Evolutionary conservation across 2,329 filamentous ascomycete species (phyloP).

Genomic region (Coniochaeta sp.): DNA sequence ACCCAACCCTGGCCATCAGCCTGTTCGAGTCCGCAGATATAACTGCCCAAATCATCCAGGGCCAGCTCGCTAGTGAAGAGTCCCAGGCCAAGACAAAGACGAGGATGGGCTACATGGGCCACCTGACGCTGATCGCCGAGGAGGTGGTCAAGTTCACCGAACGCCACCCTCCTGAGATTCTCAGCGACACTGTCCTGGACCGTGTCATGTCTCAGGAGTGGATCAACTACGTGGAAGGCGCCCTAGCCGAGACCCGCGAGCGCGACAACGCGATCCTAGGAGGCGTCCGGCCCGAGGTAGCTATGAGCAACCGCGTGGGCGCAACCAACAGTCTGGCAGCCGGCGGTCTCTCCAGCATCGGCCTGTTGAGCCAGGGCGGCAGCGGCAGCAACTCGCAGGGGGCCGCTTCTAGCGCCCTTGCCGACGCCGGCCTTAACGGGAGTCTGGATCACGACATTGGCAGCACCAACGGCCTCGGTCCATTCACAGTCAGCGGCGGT

Average conservation of each 20-base stretch:
- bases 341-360: conserved; percentile 40
- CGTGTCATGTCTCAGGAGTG: conserved; percentile 85
- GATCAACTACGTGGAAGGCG: conserved; percentile 92
- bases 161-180: conserved; percentile 78
- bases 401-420: conserved; percentile 59
- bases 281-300: conserved; percentile 86
- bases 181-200: conserved; percentile 78
- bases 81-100: conserved; percentile 79
- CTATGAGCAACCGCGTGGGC: conserved; percentile 67
- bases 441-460: conserved; percentile 62
- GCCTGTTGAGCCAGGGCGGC: conserved; percentile 27
- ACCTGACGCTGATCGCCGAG: conserved; percentile 92
- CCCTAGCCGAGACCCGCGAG: conserved; percentile 86
- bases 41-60: conserved; percentile 85
- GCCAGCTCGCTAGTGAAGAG: conserved; percentile 79
- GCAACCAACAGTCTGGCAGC: conserved; percentile 37
- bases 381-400: conserved; percentile 19
- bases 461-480: conserved; percentile 58
- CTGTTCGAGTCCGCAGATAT: conserved; percentile 88
- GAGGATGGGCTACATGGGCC: conserved; percentile 96
- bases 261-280: conserved; percentile 97
- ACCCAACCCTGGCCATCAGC: conserved; percentile 81
- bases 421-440: conserved; percentile 74
- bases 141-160: conserved; percentile 99
- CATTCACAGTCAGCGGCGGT: conserved; percentile 66